Percentiles rank a stretch among this genome's conserved stretches.
Evolutionary conservation across 306 rosid species (phyloP).

Genomic region (Cucurbita ficifolia): DNA sequence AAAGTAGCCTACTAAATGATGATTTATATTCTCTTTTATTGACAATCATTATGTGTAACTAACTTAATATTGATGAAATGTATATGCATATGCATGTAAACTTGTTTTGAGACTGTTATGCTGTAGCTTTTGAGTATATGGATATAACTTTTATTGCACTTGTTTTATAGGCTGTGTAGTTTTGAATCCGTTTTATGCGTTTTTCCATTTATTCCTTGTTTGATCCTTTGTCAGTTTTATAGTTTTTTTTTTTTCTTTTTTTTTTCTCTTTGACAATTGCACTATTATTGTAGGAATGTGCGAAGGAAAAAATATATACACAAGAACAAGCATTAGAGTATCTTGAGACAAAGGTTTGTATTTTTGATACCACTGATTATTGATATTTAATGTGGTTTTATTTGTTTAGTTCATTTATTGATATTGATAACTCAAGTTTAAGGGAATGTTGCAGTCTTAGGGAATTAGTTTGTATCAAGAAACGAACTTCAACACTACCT

Average conservation of each 20-base stretch:
- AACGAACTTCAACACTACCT: background rate
- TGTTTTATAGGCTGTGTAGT: background rate
- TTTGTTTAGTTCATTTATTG: background rate
- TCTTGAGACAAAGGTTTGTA: slow-evolving; percentile 51
- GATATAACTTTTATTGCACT: background rate
- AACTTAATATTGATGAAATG: background rate
- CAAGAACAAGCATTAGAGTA: slow-evolving; percentile 57
- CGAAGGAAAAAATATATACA: slow-evolving; percentile 38
- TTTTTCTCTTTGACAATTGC: slow-evolving; percentile 4
- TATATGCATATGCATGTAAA: background rate
- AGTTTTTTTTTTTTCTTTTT: too few relatives aligned
- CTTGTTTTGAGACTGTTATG: background rate
- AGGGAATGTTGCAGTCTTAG: background rate
- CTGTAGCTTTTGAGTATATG: background rate
- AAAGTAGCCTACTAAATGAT: background rate
- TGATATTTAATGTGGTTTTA: background rate
- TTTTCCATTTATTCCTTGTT: background rate
- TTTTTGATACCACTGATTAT: background rate
- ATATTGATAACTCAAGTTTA: background rate
- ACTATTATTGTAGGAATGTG: slow-evolving; percentile 53
- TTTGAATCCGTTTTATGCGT: background rate
- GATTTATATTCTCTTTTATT: background rate
- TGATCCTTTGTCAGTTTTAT: background rate
- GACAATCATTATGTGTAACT: background rate
- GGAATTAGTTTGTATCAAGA: background rate